Base-by-base conservation (phyloP, 495 filamentous ascomycete species). In the Aspergillus carlsbadensis region DNA sequence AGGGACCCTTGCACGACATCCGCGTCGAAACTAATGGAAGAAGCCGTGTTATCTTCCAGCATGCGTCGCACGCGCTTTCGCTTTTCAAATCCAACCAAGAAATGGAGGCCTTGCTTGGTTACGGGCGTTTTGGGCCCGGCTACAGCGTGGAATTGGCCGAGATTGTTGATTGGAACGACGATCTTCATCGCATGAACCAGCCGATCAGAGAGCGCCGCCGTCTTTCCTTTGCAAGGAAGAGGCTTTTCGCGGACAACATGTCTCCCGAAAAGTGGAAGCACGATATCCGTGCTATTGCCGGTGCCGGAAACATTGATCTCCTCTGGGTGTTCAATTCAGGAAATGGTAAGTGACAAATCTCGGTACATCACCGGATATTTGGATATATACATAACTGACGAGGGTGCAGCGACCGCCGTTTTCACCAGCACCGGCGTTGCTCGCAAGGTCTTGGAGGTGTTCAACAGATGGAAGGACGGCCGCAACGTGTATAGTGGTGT, bases 301-400 rank as follows among this genome's bases (percentile, higher is more conserved):
- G 70, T 18, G 49, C 62, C 5, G 65, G 52, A 20, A 71, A 68
- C 52, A 63, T 70, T 49, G 70, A 70, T 29, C 64, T 70, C 43
- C 54, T 71, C 3, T 71, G 65, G 64, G 63, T 69, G 1, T 73
- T 70, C 48, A 73, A 73, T 54, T 67, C 63, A 55, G 70, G 70
- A 14, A 73, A 73, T 36, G 70, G 70, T 73, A 50, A 63, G 69
- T 58, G 5, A n/a, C 2, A 8, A 2, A 8, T 17, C 3, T 17
- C 15, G 33, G 1, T 24, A n/a, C n/a, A n/a, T n/a, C n/a, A n/a
- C n/a, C n/a, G n/a, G n/a, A n/a, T n/a, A n/a, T n/a, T n/a, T n/a
- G n/a, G n/a, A n/a, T n/a, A n/a, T 11, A 18, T 17, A 3, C 26
- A 18, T 15, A 10, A n/a, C 57, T 59, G 37, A 54, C 39, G 18